phyloP scores from a whole-genome alignment of 148 eudicot species.

The Diospyros kaki region DNA sequence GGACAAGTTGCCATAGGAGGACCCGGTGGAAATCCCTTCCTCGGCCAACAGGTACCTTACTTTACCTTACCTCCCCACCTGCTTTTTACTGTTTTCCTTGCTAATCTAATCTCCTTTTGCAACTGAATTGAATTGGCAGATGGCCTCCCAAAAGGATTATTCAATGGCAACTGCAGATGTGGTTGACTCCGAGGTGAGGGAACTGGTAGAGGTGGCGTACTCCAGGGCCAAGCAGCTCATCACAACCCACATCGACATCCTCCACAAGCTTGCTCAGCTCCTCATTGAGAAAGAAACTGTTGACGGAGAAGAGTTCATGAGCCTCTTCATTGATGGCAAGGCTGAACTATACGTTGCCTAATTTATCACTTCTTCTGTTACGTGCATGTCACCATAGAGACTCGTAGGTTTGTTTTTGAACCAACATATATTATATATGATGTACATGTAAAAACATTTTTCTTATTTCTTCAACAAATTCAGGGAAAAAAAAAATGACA shows the following conservation, averaged over 20 bases:
- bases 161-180: slow-evolving; percentile 98
- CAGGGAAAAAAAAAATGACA: too few species aligned
- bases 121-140: slow-evolving; percentile 30
- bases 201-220: slow-evolving; percentile 82
- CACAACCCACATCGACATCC: slow-evolving; percentile 88
- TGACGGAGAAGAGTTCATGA: slow-evolving; percentile 99
- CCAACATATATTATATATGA: too few species aligned
- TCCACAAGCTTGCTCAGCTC: slow-evolving; percentile 87
- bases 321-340: slow-evolving; percentile 98
- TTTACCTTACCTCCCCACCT: slow-evolving; percentile 1
- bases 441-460: too few species aligned
- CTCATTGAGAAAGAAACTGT: slow-evolving; percentile 96
- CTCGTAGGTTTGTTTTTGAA: too few species aligned
- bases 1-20: slow-evolving; percentile 96
- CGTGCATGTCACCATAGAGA: too few species aligned
- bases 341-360: slow-evolving; percentile 76
- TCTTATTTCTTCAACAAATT: too few species aligned
- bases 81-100: too few species aligned
- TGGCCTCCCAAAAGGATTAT: slow-evolving; percentile 94
- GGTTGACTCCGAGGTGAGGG: slow-evolving; percentile 92
- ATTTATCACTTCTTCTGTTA: not conserved
- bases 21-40: slow-evolving; percentile 91
- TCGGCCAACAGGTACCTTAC: slow-evolving; percentile 77
- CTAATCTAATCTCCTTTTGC: too few species aligned
- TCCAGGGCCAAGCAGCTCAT: slow-evolving; percentile 67